phyloP scores from a whole-genome alignment of 1,139 yeast genomes.

The Hyphopichia buzzinii region DNA sequence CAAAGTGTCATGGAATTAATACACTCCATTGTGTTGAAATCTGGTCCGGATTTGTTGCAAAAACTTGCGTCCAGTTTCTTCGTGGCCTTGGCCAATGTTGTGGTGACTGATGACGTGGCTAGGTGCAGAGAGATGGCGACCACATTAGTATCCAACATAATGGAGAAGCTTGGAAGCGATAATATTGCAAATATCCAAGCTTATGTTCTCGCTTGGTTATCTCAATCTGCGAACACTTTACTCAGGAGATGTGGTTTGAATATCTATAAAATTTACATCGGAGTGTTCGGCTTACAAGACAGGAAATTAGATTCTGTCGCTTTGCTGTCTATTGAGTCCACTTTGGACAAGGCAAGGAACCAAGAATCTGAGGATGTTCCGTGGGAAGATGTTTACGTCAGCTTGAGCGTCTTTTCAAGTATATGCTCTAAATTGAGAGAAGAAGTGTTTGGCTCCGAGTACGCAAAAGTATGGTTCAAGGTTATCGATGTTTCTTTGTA shows the following conservation, averaged over 20 bases:
- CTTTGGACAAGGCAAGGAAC: constrained; percentile 33
- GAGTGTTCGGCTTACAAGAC: constrained; percentile 45
- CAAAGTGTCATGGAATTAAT: constrained; percentile 89
- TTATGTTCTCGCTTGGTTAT: constrained; percentile 68
- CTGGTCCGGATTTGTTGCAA: constrained; percentile 59
- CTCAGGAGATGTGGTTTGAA: constrained; percentile 77
- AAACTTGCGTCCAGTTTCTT: constrained; percentile 75
- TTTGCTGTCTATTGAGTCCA: constrained; percentile 30
- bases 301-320: constrained; percentile 40
- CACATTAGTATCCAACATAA: constrained; percentile 54
- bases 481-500: constrained; percentile 61
- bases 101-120: constrained; percentile 76
- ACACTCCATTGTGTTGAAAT: constrained; percentile 64
- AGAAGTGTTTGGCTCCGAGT: constrained; percentile 27
- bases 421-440: constrained; percentile 30
- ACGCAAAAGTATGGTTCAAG: constrained; percentile 47
- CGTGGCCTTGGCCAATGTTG: constrained; percentile 73
- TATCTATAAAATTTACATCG: constrained; percentile 63
- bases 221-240: constrained; percentile 49
- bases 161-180: constrained; percentile 48
- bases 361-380: constrained; percentile 37
- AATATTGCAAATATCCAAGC: constrained; percentile 49
- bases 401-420: constrained; percentile 54
- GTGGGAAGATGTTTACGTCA: constrained; percentile 80
- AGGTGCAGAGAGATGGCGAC: constrained; percentile 86